Conservation (phyloP, 805 yeast species). For the Tetrapisispora taiwanensis region DNA sequence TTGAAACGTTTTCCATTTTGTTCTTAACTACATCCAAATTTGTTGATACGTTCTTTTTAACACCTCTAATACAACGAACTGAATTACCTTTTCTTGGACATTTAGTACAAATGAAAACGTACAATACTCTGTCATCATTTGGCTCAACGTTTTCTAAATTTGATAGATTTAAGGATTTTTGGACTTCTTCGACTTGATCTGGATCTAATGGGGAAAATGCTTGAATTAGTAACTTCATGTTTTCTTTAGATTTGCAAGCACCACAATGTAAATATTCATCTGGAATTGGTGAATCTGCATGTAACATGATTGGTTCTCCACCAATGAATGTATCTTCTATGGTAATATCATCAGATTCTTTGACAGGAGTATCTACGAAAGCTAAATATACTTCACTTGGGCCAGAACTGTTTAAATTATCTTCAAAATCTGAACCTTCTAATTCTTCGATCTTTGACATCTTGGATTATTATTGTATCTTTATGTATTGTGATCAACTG, state of each 20-base stretch:
- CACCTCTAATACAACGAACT: constrained; percentile 67
- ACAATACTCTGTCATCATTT: constrained; percentile 63
- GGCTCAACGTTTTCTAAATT: constrained; percentile 30
- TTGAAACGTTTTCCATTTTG: constrained; percentile 32
- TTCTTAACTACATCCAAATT: constrained; percentile 31
- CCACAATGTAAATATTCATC: constrained; percentile 48
- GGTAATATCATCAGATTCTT: constrained; percentile 34
- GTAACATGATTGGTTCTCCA: constrained; percentile 72
- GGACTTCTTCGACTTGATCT: constrained; percentile 19
- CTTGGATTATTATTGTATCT: no score
- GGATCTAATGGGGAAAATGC: constrained; percentile 67
- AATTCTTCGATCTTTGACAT: constrained; percentile 7
- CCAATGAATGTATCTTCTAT: constrained; percentile 57
- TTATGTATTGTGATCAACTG: no score
- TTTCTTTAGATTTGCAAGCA: constrained; percentile 41
- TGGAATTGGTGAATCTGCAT: constrained; percentile 47
- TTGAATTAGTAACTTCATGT: constrained; percentile 64
- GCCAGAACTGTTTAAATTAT: constrained; percentile 11
- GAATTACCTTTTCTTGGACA: constrained; percentile 68
- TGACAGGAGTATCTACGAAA: constrained; percentile 51
- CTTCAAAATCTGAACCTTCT: constrained; percentile 18
- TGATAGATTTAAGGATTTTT: constrained; percentile 5
- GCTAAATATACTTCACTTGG: constrained; percentile 45
- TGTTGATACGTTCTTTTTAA: constrained; percentile 47
- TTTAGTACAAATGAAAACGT: constrained; percentile 65